Percentiles rank a stretch among this genome's conserved stretches.
Conservation (phyloP, 2,329 filamentous ascomycete genomes). For the Exophiala sp. region DNA sequence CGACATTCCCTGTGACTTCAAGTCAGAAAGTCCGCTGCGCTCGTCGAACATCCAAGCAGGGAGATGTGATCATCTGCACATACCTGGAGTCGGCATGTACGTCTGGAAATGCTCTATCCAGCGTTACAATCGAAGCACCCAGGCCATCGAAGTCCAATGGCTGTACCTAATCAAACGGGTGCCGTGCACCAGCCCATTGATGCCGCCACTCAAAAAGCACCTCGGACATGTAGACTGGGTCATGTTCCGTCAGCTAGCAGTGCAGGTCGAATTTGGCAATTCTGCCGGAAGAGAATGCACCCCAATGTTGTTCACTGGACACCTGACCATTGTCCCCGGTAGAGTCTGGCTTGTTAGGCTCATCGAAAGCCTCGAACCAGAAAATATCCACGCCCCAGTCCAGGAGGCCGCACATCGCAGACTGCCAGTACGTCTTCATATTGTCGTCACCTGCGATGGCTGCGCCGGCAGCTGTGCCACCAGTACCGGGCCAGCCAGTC, state of each 20-base stretch:
- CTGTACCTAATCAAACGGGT: no score
- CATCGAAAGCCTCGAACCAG: slow-evolving; percentile 69
- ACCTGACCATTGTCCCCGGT: slow-evolving; percentile 60
- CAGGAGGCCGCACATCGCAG: slow-evolving; percentile 62
- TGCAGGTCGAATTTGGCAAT: slow-evolving; percentile 35
- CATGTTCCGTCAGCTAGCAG: slow-evolving; percentile 5
- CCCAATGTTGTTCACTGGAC: slow-evolving; percentile 66
- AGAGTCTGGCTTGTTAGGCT: slow-evolving; percentile 66
- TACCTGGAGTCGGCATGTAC: no score
- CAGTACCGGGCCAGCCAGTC: slow-evolving; percentile 33
- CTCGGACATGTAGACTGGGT: neutral
- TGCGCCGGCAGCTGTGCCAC: slow-evolving; percentile 59
- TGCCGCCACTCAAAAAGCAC: neutral
- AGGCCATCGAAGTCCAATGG: no score
- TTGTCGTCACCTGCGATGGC: slow-evolving; percentile 60
- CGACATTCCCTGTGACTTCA: no score
- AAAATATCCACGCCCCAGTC: slow-evolving; percentile 66
- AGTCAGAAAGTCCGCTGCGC: no score
- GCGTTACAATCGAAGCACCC: no score
- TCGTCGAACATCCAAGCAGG: no score
- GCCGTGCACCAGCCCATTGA: neutral
- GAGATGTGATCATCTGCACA: no score
- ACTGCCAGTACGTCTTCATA: slow-evolving; percentile 58
- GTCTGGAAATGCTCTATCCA: no score
- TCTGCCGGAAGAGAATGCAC: slow-evolving; percentile 61